Conservation (phyloP, 345 rosid genomes). For the Reutealis trisperma region DNA sequence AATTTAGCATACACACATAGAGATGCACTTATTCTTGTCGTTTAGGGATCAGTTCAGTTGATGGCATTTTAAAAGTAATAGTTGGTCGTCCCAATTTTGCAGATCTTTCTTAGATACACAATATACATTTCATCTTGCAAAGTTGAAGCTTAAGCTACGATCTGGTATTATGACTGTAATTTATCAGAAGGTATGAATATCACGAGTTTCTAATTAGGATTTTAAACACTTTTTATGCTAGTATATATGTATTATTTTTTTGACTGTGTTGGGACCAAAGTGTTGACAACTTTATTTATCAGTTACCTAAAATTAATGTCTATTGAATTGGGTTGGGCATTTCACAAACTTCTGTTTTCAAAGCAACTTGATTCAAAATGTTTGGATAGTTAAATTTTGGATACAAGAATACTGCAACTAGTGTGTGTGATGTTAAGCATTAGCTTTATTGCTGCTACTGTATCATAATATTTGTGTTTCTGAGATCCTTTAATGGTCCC, state of each 20-base stretch:
- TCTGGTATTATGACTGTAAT: slow-evolving; percentile 84
- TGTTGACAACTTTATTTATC: background rate
- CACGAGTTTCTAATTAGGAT: slow-evolving; percentile 4
- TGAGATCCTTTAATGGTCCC: background rate
- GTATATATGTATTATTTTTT: background rate
- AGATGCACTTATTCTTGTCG: background rate
- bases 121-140: slow-evolving; percentile 66
- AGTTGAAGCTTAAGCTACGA: slow-evolving; percentile 78
- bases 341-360: background rate
- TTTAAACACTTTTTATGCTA: background rate
- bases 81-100: slow-evolving; percentile 31
- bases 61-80: background rate
- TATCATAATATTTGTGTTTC: background rate
- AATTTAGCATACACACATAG: background rate
- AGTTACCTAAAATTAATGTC: background rate
- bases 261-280: background rate
- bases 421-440: background rate
- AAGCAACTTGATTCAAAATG: background rate
- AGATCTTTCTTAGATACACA: slow-evolving; percentile 93
- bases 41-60: background rate
- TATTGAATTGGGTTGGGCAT: background rate
- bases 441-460: background rate
- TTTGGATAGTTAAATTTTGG: background rate
- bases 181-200: slow-evolving; percentile 62
- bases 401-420: background rate